phyloP scores from a whole-genome alignment of 2,329 filamentous ascomycete genomes.

The Aspergillus neoniger region DNA sequence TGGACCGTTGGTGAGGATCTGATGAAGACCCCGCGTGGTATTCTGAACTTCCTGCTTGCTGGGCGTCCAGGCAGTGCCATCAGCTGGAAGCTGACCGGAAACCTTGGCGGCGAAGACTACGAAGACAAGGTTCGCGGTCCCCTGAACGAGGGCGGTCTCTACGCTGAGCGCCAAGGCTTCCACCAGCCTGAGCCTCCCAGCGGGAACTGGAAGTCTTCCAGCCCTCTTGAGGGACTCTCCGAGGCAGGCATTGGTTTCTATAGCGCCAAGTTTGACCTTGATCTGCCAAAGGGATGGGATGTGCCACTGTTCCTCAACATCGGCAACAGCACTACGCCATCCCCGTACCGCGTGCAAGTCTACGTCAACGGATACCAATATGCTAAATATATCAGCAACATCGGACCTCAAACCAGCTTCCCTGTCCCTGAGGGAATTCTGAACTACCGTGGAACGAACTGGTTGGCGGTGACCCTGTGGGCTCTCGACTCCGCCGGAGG shows the following conservation, averaged over 20 bases:
- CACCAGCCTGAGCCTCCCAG: conserved; percentile 55
- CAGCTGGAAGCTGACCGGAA: conserved; percentile 62
- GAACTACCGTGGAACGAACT: conserved; percentile 70
- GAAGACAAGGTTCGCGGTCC: conserved; percentile 55
- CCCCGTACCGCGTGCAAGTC: conserved; percentile 64
- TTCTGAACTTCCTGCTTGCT: conserved; percentile 49
- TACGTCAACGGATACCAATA: conserved; percentile 79
- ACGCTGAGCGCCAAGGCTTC: conserved; percentile 57
- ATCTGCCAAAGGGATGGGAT: conserved; percentile 56
- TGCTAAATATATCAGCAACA: conserved; percentile 65
- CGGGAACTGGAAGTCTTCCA: conserved; percentile 35
- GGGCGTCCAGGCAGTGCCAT: conserved; percentile 39
- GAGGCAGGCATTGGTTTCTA: conserved; percentile 56
- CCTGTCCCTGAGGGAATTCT: conserved; percentile 74
- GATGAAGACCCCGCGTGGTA: conserved; percentile 61
- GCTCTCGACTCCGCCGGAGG: conserved; percentile 60
- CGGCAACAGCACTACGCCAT: conserved; percentile 47
- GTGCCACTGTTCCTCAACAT: conserved; percentile 58
- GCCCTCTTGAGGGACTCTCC: conserved; percentile 45
- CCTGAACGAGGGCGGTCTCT: conserved; percentile 60
- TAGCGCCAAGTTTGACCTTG: conserved; percentile 53
- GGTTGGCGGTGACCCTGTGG: conserved; percentile 69
- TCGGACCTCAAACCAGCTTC: conserved; percentile 73
- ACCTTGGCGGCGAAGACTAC: conserved; percentile 59
- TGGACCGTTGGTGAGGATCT: conserved; percentile 60